Base-by-base conservation (phyloP, 192 early-diverging fungal species). In the Thamnidium elegans region DNA sequence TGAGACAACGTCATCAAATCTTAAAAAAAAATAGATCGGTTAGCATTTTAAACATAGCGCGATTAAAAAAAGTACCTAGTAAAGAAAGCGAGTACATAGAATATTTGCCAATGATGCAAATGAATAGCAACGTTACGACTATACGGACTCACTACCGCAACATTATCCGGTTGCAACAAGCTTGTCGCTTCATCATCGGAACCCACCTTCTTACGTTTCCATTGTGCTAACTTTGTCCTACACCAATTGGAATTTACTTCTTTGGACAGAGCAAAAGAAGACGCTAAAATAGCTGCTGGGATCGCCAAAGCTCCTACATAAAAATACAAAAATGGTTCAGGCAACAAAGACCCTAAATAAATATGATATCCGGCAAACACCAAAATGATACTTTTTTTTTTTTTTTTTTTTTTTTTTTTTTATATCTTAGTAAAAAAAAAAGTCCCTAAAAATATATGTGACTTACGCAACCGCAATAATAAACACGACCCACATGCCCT, bases 71-170 rank as follows among this genome's bases (percentile, higher is more conserved):
- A 14, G 26, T 65, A 73, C 71, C 66, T 48, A 14, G 90, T 91
- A 62, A 91, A 93, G 58, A 90, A 93, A 2, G 89, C 88, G 14
- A 93, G 71, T 9, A 77, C 79, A 73, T 92, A 93, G 65, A 93
- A 93, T 32, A 93, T 83, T 64, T 90, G 87, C 91, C 91, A 93
- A 63, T 93, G 91, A 68, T 93, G 91, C 48, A 88, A 65, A 67
- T 93, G 90, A 45, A 90, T 67, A n/a, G 53, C 26, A 11, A 73
- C 70, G 9, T 58, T 62, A 4, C 63, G 58, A 10, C 56, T 54
- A 7, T 66, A 66, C n/a, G 58, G 64, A 39, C 23, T 62, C 0
- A n/a, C 9, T 56, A 31, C 13, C 1, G 31, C 6, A 43, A 30
- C 31, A 14, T 11, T 31, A 10, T 48, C 50, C 3, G 9, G 36